These are phyloP conservation scores for Salix exigua DNA, from an alignment of 345 rosid species.

Conservation along the genomic window DNA sequence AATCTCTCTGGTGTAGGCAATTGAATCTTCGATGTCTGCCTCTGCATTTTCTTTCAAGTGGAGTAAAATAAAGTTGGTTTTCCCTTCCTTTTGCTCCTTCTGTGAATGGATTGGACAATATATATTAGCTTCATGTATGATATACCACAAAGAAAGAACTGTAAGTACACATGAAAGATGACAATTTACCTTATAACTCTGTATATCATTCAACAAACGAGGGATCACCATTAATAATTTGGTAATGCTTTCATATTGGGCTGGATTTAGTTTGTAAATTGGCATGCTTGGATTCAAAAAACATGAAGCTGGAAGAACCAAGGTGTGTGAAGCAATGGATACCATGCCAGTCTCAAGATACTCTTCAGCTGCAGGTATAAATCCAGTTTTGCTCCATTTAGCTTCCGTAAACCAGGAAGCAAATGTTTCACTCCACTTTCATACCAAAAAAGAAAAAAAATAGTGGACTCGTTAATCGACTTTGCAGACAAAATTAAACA, in stretches of 20 bases:
- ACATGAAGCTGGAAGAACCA: conserved; percentile 42
- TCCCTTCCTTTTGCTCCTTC: conserved; percentile 51
- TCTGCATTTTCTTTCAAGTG: conserved; percentile 36
- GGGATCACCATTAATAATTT: conserved; percentile 44
- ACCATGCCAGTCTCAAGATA: conserved; percentile 45
- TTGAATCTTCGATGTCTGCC: conserved; percentile 32
- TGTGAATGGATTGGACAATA: conserved; percentile 5
- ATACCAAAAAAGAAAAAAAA: not conserved
- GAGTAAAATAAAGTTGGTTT: conserved; percentile 41
- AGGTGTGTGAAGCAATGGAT: conserved; percentile 44
- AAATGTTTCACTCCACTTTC: conserved; percentile 66
- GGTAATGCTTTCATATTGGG: conserved; percentile 38
- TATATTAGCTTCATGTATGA: not conserved
- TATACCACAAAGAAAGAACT: not conserved
- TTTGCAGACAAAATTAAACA: not conserved
- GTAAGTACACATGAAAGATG: not conserved
- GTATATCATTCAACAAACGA: conserved; percentile 57
- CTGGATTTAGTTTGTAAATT: conserved; percentile 20
- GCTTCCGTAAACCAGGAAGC: conserved; percentile 60
- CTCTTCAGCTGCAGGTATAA: conserved; percentile 34
- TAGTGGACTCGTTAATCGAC: not conserved
- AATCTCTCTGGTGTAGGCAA: conserved; percentile 31
- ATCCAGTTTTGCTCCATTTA: conserved; percentile 43
- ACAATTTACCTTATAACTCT: conserved; percentile 45
- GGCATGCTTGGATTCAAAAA: conserved; percentile 27